These are phyloP conservation scores for Coelastrella sp. DNA, from an alignment of 139 green algal species.

Conservation along the genomic window DNA sequence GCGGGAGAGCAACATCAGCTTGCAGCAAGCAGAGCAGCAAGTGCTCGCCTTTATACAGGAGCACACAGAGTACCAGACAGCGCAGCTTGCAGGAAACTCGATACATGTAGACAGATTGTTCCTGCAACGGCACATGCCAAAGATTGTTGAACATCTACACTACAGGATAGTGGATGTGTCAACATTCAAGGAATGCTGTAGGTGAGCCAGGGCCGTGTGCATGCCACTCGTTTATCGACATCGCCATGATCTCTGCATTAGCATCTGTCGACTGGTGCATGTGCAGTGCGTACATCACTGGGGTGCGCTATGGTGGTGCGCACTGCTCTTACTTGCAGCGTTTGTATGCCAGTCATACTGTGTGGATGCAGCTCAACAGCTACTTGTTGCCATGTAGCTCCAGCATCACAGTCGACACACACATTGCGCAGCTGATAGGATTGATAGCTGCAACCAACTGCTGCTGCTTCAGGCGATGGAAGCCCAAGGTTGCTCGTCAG, in stretches of 20 bases:
- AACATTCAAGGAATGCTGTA: constrained; percentile 82
- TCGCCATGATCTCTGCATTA: no score
- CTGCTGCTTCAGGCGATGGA: constrained; percentile 64
- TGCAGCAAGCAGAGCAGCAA: constrained; percentile 82
- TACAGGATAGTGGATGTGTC: constrained; percentile 96
- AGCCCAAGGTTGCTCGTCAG: constrained; percentile 60
- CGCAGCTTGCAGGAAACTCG: constrained; percentile 82
- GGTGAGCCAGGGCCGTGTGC: not conserved
- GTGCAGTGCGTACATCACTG: no score
- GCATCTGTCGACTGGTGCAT: no score
- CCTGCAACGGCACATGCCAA: constrained; percentile 90
- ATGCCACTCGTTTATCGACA: no score
- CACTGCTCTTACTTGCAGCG: no score
- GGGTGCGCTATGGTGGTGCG: no score
- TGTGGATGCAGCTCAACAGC: not conserved
- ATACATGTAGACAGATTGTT: constrained; percentile 94
- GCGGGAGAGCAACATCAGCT: constrained; percentile 65
- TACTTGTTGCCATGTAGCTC: no score
- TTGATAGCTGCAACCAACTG: not conserved
- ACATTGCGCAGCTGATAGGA: no score
- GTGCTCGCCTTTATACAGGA: constrained; percentile 80
- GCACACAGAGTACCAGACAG: constrained; percentile 60
- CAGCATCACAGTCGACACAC: no score
- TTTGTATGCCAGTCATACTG: no score
- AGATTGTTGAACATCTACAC: constrained; percentile 79